phyloP scores from a whole-genome alignment of 2,329 filamentous ascomycete species.

The Lanzia echinophila region DNA sequence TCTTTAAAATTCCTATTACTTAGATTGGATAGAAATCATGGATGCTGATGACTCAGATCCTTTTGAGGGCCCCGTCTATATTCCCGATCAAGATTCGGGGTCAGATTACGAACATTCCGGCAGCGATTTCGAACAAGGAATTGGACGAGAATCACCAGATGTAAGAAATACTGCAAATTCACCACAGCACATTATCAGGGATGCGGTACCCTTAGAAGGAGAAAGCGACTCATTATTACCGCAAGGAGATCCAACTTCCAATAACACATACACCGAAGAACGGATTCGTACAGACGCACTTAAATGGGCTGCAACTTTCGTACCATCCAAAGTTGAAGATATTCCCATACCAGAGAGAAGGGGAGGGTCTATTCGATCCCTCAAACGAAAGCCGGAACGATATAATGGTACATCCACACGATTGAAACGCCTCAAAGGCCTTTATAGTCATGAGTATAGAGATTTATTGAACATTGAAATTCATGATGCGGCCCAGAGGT shows the following conservation, averaged over 20 bases:
- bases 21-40: constrained; percentile 15
- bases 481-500: constrained; percentile 39
- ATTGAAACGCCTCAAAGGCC: constrained; percentile 31
- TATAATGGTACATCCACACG: constrained; percentile 12
- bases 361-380: neutral
- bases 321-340: constrained; percentile 19
- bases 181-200: neutral
- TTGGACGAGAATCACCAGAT: constrained; percentile 13
- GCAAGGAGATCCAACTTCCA: neutral
- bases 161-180: neutral
- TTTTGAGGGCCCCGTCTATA: neutral
- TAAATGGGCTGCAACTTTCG: constrained; percentile 25
- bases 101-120: constrained; percentile 25
- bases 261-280: neutral
- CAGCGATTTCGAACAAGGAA: constrained; percentile 13
- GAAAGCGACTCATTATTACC: neutral
- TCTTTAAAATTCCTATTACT: no score
- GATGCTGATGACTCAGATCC: constrained; percentile 16
- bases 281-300: constrained; percentile 15
- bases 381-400: constrained; percentile 18
- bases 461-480: constrained; percentile 51
- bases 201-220: neutral
- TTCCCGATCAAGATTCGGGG: constrained; percentile 21
- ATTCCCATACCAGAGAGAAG: constrained; percentile 20
- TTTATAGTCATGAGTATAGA: constrained; percentile 44